Evolutionary conservation across 2,329 filamentous ascomycete species (phyloP).

Genomic region (Colletotrichum paranaense): DNA sequence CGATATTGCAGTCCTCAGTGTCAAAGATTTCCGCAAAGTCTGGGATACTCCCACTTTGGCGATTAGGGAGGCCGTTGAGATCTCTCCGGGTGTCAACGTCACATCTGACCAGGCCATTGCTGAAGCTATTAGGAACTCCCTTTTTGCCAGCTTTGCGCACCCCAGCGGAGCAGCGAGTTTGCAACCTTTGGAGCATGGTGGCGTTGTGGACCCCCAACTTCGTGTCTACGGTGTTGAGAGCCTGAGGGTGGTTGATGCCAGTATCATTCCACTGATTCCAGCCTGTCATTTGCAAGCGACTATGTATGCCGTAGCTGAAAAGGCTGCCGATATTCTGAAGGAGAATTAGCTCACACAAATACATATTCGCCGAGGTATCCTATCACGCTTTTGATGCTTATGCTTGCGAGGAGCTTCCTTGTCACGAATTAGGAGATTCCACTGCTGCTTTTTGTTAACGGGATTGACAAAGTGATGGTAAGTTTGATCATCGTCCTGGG

Average conservation of each 20-base stretch:
- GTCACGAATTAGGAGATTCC: no score
- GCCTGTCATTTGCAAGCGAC: slow-evolving; percentile 47
- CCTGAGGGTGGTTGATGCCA: slow-evolving; percentile 44
- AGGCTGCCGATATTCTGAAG: slow-evolving; percentile 36
- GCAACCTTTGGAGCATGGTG: slow-evolving; percentile 52
- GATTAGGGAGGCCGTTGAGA: slow-evolving; percentile 6
- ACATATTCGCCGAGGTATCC: no score
- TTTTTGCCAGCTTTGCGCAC: slow-evolving; percentile 44
- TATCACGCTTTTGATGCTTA: no score
- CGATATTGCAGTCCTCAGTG: slow-evolving; percentile 42
- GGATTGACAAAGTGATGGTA: no score
- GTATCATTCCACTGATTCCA: slow-evolving; percentile 44
- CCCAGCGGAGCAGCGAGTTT: slow-evolving; percentile 60
- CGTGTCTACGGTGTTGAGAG: slow-evolving; percentile 44
- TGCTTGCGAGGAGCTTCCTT: no score
- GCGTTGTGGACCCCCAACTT: slow-evolving; percentile 45
- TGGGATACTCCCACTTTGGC: slow-evolving; percentile 20
- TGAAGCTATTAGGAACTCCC: background rate
- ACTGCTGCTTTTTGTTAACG: no score
- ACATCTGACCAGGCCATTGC: slow-evolving; percentile 16
- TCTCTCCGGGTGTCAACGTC: slow-evolving; percentile 19
- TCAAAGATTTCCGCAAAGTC: slow-evolving; percentile 48
- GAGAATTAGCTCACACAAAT: background rate
- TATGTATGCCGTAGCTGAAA: slow-evolving; percentile 50
- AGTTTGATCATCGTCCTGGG: no score